Base-by-base conservation (phyloP, 108 stramenopile species). In the Cyclostephanos tholiformis region DNA sequence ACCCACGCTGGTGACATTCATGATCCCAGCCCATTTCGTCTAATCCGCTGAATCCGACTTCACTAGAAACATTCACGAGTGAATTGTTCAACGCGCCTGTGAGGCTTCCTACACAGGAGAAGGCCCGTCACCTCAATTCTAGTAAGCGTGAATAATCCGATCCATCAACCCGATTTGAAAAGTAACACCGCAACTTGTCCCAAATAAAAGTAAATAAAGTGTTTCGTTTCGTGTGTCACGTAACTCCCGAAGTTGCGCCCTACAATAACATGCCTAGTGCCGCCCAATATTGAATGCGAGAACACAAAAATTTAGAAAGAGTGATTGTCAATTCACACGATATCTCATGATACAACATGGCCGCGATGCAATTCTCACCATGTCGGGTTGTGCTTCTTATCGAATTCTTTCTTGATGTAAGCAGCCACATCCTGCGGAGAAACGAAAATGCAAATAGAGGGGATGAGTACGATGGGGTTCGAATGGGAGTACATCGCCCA, bases 131-230 rank as follows among this genome's bases (percentile, higher is more conserved):
- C 25, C 52, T 53, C 52, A 20, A 29, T 29, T 14, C 56, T 29
- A 2, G 27, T 29, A 1, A 55, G 20, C 25, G n/a, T n/a, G n/a
- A n/a, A n/a, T n/a, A 17, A 26, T 16, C 22, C 8, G 12, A 52
- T 14, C 10, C 10, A 46, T 76, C 93, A 99, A 52, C 99, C 99
- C 46, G 95, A 95, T 84, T 99, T 99, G 93, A 99, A 99, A 19
- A 99, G 84, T 59, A 99, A 77, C 66, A 99, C 92, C 0, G 99
- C 99, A 53, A 99, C 97, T 84, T 99, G 99, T 0, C 98, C 98
- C 39, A 99, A 90, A 79, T 99, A 99, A 76, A 99, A 99, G 65
- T 99, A 99, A 75, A 99, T 99, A 86, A 99, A 99, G 87, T 99
- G 97, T 79, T 99, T 99, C 11, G 98, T 98, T 85, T 99, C 99